Percentiles rank a stretch among this genome's conserved stretches.
phyloP scores from a whole-genome alignment of 225 moss, liverwort and hornwort species.

The Neckera pumila region DNA sequence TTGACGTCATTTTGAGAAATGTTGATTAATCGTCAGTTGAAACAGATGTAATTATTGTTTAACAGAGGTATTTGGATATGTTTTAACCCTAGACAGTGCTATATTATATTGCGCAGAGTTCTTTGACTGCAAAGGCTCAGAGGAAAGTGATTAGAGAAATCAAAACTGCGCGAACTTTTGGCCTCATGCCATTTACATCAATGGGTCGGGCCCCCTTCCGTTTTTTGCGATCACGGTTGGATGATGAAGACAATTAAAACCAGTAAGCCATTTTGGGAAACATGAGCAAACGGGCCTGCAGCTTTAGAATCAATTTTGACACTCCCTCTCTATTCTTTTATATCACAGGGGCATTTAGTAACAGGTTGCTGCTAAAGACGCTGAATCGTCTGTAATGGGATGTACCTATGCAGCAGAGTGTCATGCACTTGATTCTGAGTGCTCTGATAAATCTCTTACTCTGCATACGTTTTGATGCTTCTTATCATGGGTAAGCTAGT shows the following conservation, averaged over 20 bases:
- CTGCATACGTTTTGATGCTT: neutral
- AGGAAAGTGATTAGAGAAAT: slow-evolving; percentile 83
- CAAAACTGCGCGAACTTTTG: slow-evolving; percentile 85
- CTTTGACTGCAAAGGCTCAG: slow-evolving; percentile 79
- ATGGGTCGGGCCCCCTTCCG: slow-evolving; percentile 89
- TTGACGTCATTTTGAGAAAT: neutral
- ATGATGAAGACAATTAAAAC: slow-evolving; percentile 33
- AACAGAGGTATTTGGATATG: neutral
- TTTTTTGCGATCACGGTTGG: slow-evolving; percentile 82
- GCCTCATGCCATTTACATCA: slow-evolving; percentile 93
- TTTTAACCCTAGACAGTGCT: neutral
- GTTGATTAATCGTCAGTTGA: neutral
- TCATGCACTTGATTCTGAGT: neutral
- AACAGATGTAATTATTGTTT: neutral
- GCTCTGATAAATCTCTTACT: neutral
- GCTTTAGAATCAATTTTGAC: slow-evolving; percentile 1
- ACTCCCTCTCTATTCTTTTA: neutral
- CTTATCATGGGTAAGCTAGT: neutral
- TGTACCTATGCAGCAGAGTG: neutral
- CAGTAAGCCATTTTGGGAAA: neutral
- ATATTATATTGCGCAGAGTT: slow-evolving; percentile 37
- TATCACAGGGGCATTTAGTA: neutral
- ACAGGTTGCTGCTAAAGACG: neutral
- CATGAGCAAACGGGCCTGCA: neutral
- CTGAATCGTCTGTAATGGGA: neutral